Conservation (phyloP, 192 early-diverging fungal species). For the Podila verticillata region DNA sequence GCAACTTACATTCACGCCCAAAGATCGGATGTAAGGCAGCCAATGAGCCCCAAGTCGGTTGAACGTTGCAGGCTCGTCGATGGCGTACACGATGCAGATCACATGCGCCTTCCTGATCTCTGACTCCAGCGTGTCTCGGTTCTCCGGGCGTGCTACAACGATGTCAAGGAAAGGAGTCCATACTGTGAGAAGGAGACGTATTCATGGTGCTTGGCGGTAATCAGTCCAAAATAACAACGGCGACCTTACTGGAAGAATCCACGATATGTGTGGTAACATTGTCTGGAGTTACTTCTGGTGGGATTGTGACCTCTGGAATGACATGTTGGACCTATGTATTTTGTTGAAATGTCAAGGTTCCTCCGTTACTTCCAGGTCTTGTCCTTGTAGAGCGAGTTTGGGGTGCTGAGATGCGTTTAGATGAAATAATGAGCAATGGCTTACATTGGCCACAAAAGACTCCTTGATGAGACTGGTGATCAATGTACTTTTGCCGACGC, state of each 20-base stretch:
- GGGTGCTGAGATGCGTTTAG: background rate
- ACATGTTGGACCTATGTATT: slow-evolving; percentile 89
- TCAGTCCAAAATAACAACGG: background rate
- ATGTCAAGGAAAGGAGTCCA: slow-evolving; percentile 13
- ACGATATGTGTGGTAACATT: slow-evolving; percentile 98
- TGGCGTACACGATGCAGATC: slow-evolving; percentile 97
- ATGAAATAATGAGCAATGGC: background rate
- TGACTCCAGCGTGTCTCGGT: slow-evolving; percentile 87
- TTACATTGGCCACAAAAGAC: slow-evolving; percentile 91
- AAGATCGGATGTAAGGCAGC: slow-evolving; percentile 91
- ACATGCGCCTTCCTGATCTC: slow-evolving; percentile 98
- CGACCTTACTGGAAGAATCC: slow-evolving; percentile 86
- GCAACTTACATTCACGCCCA: slow-evolving; percentile 90
- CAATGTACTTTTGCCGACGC: slow-evolving; percentile 96
- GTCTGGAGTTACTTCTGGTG: slow-evolving; percentile 96
- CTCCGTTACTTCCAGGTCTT: no score
- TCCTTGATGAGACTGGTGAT: slow-evolving; percentile 98
- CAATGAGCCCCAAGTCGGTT: slow-evolving; percentile 87
- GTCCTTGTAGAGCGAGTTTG: background rate
- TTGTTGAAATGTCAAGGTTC: background rate
- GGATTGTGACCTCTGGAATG: slow-evolving; percentile 99
- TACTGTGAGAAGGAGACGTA: background rate
- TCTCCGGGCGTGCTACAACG: slow-evolving; percentile 79
- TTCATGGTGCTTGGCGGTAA: background rate
- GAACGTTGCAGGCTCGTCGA: slow-evolving; percentile 87